Conservation (phyloP, 2,329 filamentous ascomycete species). For the Paramyrothecium roridum region DNA sequence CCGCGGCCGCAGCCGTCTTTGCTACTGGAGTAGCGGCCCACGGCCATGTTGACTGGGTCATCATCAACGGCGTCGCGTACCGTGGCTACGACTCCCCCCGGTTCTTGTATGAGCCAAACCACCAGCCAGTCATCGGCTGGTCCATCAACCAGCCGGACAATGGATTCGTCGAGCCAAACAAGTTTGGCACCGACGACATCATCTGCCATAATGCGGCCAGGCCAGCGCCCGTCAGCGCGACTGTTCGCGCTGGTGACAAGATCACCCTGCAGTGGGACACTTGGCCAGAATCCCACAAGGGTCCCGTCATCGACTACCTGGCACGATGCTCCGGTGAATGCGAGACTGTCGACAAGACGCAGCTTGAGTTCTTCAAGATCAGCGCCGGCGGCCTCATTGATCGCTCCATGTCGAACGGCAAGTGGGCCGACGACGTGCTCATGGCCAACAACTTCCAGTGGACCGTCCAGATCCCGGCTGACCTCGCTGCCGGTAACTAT, state of each 20-base stretch:
- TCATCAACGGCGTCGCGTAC: conserved; percentile 40
- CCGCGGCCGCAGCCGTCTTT: neutral
- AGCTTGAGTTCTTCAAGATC: conserved; percentile 45
- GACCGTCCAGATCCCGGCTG: conserved; percentile 45
- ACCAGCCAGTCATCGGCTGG: conserved; percentile 36
- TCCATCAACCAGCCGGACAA: conserved; percentile 37
- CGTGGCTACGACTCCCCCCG: conserved; percentile 34
- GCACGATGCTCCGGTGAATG: conserved; percentile 40
- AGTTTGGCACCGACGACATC: conserved; percentile 39
- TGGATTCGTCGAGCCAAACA: conserved; percentile 45
- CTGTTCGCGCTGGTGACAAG: conserved; percentile 40
- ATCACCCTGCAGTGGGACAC: conserved; percentile 45
- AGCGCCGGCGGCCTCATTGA: conserved; percentile 36
- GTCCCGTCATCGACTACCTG: conserved; percentile 44
- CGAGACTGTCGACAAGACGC: conserved; percentile 34
- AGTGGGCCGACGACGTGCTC: conserved; percentile 40
- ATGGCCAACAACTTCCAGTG: conserved; percentile 49
- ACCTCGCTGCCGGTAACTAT: conserved; percentile 48
- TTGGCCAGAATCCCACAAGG: conserved; percentile 47
- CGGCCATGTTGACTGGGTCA: conserved; percentile 38
- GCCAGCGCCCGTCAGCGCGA: conserved; percentile 34
- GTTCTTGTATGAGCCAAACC: conserved; percentile 30
- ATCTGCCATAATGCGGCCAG: conserved; percentile 43
- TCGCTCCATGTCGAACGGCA: conserved; percentile 25
- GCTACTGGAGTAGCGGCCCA: conserved; percentile 21